phyloP scores from a whole-genome alignment of 2,329 filamentous ascomycete species.

The Xylaria arbuscula region DNA sequence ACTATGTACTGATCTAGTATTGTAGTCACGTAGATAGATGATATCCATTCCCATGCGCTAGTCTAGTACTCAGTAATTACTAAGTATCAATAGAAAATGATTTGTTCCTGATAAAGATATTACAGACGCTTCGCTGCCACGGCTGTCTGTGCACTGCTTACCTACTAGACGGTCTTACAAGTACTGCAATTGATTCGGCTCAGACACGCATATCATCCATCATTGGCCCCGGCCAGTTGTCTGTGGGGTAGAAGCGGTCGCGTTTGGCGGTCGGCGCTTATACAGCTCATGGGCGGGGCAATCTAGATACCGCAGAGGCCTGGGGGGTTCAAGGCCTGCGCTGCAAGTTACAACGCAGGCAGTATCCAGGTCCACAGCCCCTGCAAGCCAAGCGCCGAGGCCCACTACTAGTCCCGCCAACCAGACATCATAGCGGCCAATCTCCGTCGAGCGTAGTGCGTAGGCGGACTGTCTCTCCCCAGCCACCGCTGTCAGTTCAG shows the following conservation, averaged over 20 bases:
- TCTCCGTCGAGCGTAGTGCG: neutral
- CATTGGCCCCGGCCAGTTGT: constrained; percentile 32
- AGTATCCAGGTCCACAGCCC: constrained; percentile 14
- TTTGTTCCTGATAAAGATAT: too few relatives aligned
- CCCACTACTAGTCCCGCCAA: constrained; percentile 31
- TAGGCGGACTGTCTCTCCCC: constrained; percentile 8
- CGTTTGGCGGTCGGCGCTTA: constrained; percentile 50
- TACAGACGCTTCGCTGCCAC: too few relatives aligned
- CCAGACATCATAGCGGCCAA: constrained; percentile 10
- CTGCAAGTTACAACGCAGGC: neutral
- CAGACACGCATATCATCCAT: constrained; percentile 11
- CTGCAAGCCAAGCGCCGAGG: constrained; percentile 39
- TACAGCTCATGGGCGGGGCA: constrained; percentile 39
- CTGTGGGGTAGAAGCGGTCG: constrained; percentile 36
- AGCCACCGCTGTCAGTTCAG: constrained; percentile 6
- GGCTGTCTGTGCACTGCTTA: too few relatives aligned
- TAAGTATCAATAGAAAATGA: too few relatives aligned
- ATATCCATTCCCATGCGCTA: neutral
- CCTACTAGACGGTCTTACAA: too few relatives aligned
- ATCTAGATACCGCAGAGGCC: neutral
- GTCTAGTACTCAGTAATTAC: too few relatives aligned
- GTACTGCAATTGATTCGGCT: constrained; percentile 5
- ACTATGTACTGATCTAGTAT: neutral
- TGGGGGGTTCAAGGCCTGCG: neutral
- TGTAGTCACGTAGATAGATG: neutral